Percentiles rank a stretch among this genome's conserved stretches.
Evolutionary conservation across 228 moss, liverwort and hornwort species (phyloP).

Genomic region (Sphagnum fallax): DNA sequence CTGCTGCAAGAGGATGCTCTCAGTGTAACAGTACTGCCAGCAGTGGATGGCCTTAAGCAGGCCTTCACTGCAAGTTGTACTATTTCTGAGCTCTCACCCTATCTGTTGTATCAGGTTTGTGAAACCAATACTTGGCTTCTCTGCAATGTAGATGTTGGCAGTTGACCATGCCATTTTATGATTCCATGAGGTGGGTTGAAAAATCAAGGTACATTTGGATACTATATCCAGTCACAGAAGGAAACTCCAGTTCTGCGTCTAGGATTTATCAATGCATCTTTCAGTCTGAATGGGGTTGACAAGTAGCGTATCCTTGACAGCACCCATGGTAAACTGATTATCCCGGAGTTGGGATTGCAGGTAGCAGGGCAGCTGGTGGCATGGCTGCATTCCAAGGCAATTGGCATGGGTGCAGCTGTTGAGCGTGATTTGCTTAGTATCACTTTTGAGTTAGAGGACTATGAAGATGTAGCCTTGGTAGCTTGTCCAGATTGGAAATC

Average conservation of each 20-base stretch:
- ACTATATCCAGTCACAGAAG: background rate
- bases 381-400: slow-evolving; percentile 77
- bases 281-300: background rate
- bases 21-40: slow-evolving; percentile 64
- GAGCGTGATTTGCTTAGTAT: slow-evolving; percentile 68
- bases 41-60: slow-evolving; percentile 32
- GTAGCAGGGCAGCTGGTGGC: slow-evolving; percentile 72
- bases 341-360: slow-evolving; percentile 26
- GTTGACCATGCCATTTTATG: background rate
- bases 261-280: background rate
- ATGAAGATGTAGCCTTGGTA: slow-evolving; percentile 72
- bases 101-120: slow-evolving; percentile 76
- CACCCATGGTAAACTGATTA: no score
- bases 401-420: slow-evolving; percentile 67
- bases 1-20: slow-evolving; percentile 77
- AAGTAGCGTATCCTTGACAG: no score
- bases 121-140: background rate
- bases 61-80: slow-evolving; percentile 44
- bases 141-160: no score
- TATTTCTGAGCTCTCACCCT: slow-evolving; percentile 75
- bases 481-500: slow-evolving; percentile 72
- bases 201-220: background rate
- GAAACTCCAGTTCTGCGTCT: no score
- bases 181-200: background rate
- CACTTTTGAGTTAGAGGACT: slow-evolving; percentile 68